Base-by-base conservation (phyloP, 2,329 filamentous ascomycete species). In the Knufia fluminis region DNA sequence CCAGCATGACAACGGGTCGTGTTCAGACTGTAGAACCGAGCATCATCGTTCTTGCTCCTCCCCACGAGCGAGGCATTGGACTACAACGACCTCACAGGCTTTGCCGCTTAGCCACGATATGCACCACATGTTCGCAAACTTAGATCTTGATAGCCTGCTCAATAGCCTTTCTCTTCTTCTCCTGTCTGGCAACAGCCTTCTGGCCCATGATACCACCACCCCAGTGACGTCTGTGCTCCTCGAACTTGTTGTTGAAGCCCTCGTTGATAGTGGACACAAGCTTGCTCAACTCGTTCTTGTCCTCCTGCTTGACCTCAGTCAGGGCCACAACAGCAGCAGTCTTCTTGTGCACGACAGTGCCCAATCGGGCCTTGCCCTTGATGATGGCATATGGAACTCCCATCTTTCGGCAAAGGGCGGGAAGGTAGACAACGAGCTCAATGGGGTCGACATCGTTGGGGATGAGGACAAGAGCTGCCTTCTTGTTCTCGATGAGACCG, bases 331-430 rank as follows among this genome's bases (percentile, higher is more conserved):
- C 92, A 59, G 92, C 92, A 63, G 92, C 89, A 61, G 92, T 98
- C 92, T 98, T 98, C 85, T 98, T 96, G 86, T 98, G 91, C 61
- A 98, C 91, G 63, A 98, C 91, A 55, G 92, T 97, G 64, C 92
- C 92, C 66, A 98, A 87, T 76, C 92, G 85, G 62, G 92, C 92
- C 86, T 98, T 98, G 78, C 92, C 92, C 87, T 98, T 98, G 70
- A 98, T 82, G 65, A 98, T 97, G 69, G 90, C 92, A 73, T 97
- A 98, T 59, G 94, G 92, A 64, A 96, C 84, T 77, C 94, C 94
- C 91, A 98, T 98, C 87, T 98, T 98, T 76, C 91, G 86, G 87
- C 92, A 98, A 63, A 98, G 86, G 66, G 92, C 90, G 62, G 92
- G 92, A 59, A 98, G 83, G 86, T 95, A 98, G 75, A 98, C 88